Evolutionary conservation across 2,329 filamentous ascomycete species (phyloP), one percentile per base, ranked within the genome.

Genomic region (Cryoendolithus antarcticus): DNA sequence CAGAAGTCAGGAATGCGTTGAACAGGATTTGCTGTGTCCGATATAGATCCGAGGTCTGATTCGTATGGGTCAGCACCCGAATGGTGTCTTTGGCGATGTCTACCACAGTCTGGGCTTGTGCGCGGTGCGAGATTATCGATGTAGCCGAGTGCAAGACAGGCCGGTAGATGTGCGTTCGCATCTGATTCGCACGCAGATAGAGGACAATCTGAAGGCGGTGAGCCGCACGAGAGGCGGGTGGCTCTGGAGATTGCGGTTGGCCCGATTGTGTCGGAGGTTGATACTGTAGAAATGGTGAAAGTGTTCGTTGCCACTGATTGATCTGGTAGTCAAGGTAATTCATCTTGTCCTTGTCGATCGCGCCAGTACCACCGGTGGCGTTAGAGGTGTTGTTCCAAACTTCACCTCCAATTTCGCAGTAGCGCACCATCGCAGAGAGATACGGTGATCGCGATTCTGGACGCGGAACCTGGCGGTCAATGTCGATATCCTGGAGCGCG

Each of bases 121-220:
- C 62, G 37, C 79, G 71, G 54, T 93, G 81, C 41, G 80, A 74
- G 62, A 81, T 75, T 51, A 94, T 94, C 51, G 80, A 88, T 10
- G 77, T 81, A 3, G 84, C 77, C 12, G 82, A 89, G 58, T 93
- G 85, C 7, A 95, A 66, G 3, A 94, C 79, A 0, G 86, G 86
- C 0, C 86, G 83, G 59, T 93, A 88, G 27, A 95, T 82, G 57
- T 86, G 77, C 42, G 88, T 91, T 4, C 88, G 81, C 62, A 93
- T 84, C 64, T 93, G 86, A 52, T 94, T 94, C 32, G 85, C 75
- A 30, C 88, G 76, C n/a, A 95, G 66, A 56, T 93, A 91, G 12
- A 91, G 80, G 58, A 91, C 77, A 35, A 95, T 80, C 44, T 83
- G 80, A 9, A 93, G 67, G 5, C 88, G 77, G 49, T 80, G 77